phyloP scores from a whole-genome alignment of 495 filamentous ascomycete species.

The Talaromyces thailandensis region DNA sequence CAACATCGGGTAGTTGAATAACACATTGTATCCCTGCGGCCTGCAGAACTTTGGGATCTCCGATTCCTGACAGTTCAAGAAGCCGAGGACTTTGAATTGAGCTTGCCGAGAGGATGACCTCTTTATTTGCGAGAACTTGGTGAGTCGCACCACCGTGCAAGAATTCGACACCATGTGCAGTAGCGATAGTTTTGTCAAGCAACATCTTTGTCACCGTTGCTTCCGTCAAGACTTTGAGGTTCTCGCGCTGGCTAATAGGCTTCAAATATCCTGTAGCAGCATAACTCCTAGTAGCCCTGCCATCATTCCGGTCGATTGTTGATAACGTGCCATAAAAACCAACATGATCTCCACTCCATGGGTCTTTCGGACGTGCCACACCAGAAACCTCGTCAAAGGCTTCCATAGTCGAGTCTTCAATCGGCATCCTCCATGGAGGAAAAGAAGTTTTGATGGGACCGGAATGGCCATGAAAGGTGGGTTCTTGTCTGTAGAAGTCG shows the following conservation, averaged over 20 bases:
- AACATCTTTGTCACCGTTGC: conserved; percentile 32
- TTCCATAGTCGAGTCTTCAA: conserved; percentile 7
- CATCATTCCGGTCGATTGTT: conserved; percentile 11
- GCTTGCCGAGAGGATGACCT: conserved; percentile 53
- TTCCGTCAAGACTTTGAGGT: conserved; percentile 35
- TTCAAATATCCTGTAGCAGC: conserved; percentile 22
- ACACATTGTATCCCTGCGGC: conserved; percentile 26
- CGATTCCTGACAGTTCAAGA: conserved; percentile 56
- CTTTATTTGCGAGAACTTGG: conserved; percentile 36
- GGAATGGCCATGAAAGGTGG: conserved; percentile 5
- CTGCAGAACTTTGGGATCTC: conserved; percentile 23
- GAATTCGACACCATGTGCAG: conserved; percentile 26
- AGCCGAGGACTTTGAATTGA: conserved; percentile 44
- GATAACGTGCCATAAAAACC: conserved; percentile 15
- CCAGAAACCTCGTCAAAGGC: conserved; percentile 22
- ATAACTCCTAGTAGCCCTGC: conserved; percentile 27
- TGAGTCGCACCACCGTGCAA: conserved; percentile 16
- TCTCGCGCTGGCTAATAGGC: conserved; percentile 25
- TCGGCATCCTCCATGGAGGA: conserved; percentile 9
- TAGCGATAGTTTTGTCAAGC: conserved; percentile 14
- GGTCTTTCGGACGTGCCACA: conserved; percentile 11
- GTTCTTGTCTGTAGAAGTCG: conserved; percentile 1
- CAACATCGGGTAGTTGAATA: conserved; percentile 34
- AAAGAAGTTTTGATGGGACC: conserved; percentile 19
- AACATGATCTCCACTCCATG: conserved; percentile 14